phyloP scores from a whole-genome alignment of 2,329 filamentous ascomycete species.

The Hymenoscyphus infarciens region DNA sequence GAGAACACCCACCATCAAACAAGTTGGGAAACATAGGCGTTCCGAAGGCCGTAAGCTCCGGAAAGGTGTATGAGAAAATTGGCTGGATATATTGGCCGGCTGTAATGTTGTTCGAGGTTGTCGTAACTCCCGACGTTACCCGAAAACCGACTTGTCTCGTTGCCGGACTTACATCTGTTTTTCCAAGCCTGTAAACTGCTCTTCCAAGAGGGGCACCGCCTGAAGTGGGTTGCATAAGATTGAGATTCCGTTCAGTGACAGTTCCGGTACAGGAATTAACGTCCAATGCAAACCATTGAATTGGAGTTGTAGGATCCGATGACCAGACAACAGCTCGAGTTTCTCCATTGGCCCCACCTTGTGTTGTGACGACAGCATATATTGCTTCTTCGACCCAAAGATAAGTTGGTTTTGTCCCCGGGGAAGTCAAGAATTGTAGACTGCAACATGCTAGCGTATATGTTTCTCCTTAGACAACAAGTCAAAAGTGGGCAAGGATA shows the following conservation, averaged over 20 bases:
- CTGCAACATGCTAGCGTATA: too few species aligned
- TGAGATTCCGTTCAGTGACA: constrained; percentile 33
- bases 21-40: neutral
- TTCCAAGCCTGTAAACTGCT: constrained; percentile 34
- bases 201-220: constrained; percentile 39
- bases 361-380: constrained; percentile 38
- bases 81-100: neutral
- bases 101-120: neutral
- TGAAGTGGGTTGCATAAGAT: constrained; percentile 28
- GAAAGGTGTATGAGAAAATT: neutral
- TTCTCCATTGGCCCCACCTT: constrained; percentile 37
- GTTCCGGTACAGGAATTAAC: constrained; percentile 42
- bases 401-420: neutral
- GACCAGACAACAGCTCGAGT: constrained; percentile 28
- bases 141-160: constrained; percentile 37
- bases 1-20: neutral
- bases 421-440: neutral
- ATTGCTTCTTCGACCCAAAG: constrained; percentile 21
- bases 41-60: neutral
- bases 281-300: constrained; percentile 36
- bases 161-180: constrained; percentile 36
- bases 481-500: too few species aligned
- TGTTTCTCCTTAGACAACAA: too few species aligned
- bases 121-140: constrained; percentile 25
- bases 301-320: constrained; percentile 36